A percentile compares a stretch with the other conserved stretches of the same genome.
These are phyloP conservation scores for Phytophthora litchii DNA, from an alignment of 352 stramenopile species.

Conservation along the genomic window DNA sequence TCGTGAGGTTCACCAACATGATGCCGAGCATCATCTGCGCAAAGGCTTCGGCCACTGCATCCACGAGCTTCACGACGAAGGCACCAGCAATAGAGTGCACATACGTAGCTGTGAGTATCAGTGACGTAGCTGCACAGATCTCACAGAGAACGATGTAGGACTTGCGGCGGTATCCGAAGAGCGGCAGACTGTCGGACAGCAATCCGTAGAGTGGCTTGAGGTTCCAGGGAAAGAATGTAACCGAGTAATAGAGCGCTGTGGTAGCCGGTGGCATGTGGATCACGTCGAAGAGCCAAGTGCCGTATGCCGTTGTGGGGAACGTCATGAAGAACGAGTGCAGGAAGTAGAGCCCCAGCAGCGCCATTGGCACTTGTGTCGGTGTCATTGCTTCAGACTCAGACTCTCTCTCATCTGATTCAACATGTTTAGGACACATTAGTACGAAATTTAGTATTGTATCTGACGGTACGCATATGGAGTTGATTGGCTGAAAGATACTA, in stretches of 20 bases:
- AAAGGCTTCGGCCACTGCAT: slow-evolving; percentile 78
- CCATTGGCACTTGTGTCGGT: slow-evolving; percentile 33
- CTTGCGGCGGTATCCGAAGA: slow-evolving; percentile 82
- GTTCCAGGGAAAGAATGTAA: slow-evolving; percentile 88
- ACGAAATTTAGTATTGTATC: neutral
- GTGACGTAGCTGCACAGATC: slow-evolving; percentile 53
- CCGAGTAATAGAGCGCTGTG: slow-evolving; percentile 81
- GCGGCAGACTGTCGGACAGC: slow-evolving; percentile 74
- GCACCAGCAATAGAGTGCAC: slow-evolving; percentile 60
- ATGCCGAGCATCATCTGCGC: slow-evolving; percentile 84
- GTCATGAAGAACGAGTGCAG: slow-evolving; percentile 77
- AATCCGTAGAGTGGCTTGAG: slow-evolving; percentile 85
- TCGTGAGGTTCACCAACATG: slow-evolving; percentile 70
- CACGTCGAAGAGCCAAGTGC: slow-evolving; percentile 75
- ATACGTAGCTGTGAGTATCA: slow-evolving; percentile 61
- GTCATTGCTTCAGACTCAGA: slow-evolving; percentile 7
- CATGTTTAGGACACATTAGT: slow-evolving; percentile 7
- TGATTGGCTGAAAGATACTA: slow-evolving; percentile 43
- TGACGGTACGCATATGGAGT: slow-evolving; percentile 3
- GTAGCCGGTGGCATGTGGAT: slow-evolving; percentile 81
- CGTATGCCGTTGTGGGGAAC: slow-evolving; percentile 83
- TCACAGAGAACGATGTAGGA: slow-evolving; percentile 84
- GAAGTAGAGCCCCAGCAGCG: slow-evolving; percentile 80
- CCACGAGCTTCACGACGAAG: slow-evolving; percentile 73
- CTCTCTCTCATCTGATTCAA: slow-evolving; percentile 6